Base-by-base conservation (phyloP, 345 rosid species). In the Eucalyptus erythrocorys region DNA sequence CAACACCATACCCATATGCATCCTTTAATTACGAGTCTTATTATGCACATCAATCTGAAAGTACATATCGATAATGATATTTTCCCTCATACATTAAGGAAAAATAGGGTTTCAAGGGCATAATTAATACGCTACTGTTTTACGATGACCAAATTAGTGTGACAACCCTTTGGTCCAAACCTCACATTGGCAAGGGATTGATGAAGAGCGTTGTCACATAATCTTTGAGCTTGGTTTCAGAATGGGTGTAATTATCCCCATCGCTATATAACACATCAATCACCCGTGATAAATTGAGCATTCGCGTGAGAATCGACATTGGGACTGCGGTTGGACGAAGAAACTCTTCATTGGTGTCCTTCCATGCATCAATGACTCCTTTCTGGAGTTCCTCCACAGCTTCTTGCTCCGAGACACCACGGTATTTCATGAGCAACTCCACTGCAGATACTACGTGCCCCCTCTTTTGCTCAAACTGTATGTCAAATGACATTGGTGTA, bases 361-460 rank as follows among this genome's bases (percentile, higher is more conserved):
- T 92, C 94, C 93, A 92, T 1, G 92, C 93, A 86, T 59, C 15
- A 21, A 24, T 8, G 4, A 92, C 53, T 84, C 40, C 68, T 21
- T 66, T 89, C 2, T 24, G 19, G 2, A 94, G 42, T 48, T 86
- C 90, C 6, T 53, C 32, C 5, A 42, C 49, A 4, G 92, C 89
- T 57, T 88, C 92, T 14, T 91, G 86, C 30, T 89, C 89, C 2
- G 86, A 53, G 17, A 48, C 88, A 6, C 57, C 42, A 5, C 47
- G 85, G 24, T 94, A 40, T 43, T 88, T 92, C 91, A 90, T 88
- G 91, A 89, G 91, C 66, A 93, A 91, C 34, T 94, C 93, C 2
- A 94, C 80, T 5, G 86, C 45, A 1, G 93, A 90, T 5, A 91
- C 87, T 4, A 55, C 85, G 19, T 92, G 93, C 11, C 86, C 90